phyloP scores from a whole-genome alignment of 2,329 filamentous ascomycete genomes.

The Parafenestella ontariensis region DNA sequence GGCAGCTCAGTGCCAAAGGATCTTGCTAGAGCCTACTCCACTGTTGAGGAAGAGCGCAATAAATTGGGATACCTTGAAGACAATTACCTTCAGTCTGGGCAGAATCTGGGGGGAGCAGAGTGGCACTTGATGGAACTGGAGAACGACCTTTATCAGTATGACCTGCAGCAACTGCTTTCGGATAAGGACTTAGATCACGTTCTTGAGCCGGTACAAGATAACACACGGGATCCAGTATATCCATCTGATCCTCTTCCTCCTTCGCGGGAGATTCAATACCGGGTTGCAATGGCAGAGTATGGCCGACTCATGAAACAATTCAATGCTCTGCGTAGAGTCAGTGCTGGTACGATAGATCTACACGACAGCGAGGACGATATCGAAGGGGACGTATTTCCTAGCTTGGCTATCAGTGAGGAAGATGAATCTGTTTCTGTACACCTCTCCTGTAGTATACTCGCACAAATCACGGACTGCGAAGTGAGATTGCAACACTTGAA shows the following conservation, averaged over 20 bases:
- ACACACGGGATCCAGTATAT: neutral
- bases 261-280: neutral
- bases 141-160: conserved; percentile 23
- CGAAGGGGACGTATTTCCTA: no score
- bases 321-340: neutral
- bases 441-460: neutral
- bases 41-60: conserved; percentile 13
- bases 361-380: neutral
- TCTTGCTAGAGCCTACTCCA: conserved; percentile 12
- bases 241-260: neutral
- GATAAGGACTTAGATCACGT: neutral
- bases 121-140: conserved; percentile 27
- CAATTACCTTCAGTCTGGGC: conserved; percentile 18
- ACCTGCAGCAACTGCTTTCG: conserved; percentile 6
- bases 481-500: neutral
- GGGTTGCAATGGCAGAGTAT: neutral
- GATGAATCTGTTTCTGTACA: neutral
- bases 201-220: neutral
- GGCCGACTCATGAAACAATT: neutral
- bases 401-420: neutral
- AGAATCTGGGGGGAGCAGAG: conserved; percentile 16
- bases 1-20: conserved; percentile 1
- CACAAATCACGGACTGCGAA: neutral
- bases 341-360: neutral
- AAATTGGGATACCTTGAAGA: conserved; percentile 21